A percentile compares a stretch with the other conserved stretches of the same genome.
phyloP scores from a whole-genome alignment of 495 filamentous ascomycete genomes.

The Daldinia decipiens region DNA sequence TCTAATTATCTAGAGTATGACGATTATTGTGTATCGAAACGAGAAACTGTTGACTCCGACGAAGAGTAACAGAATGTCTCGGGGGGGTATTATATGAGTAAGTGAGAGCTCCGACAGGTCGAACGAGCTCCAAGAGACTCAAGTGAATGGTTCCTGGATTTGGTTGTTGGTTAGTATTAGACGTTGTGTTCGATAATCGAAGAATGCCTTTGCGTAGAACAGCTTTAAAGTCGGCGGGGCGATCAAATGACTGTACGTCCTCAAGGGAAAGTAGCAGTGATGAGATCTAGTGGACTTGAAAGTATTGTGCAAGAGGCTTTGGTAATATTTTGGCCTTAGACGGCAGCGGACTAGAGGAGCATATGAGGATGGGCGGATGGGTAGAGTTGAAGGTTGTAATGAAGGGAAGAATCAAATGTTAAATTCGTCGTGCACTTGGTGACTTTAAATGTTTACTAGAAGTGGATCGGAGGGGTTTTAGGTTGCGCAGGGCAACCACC shows the following conservation, averaged over 20 bases:
- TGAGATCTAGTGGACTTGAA: slow-evolving; percentile 57
- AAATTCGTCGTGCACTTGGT: slow-evolving; percentile 19
- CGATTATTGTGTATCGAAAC: slow-evolving; percentile 48
- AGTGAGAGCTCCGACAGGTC: slow-evolving; percentile 56
- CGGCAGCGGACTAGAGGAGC: slow-evolving; percentile 29
- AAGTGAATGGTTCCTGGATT: slow-evolving; percentile 72
- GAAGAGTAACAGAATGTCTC: slow-evolving; percentile 63
- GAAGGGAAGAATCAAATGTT: slow-evolving; percentile 39
- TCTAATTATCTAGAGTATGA: slow-evolving; percentile 47
- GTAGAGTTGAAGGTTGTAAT: slow-evolving; percentile 32
- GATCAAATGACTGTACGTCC: slow-evolving; percentile 53
- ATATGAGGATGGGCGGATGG: slow-evolving; percentile 30
- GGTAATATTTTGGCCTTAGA: slow-evolving; percentile 14
- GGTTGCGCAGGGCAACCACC: slow-evolving; percentile 41
- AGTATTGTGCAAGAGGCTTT: slow-evolving; percentile 46
- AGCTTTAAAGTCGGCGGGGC: slow-evolving; percentile 56
- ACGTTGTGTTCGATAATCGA: slow-evolving; percentile 63
- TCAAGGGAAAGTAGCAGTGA: slow-evolving; percentile 40
- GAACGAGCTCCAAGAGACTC: slow-evolving; percentile 70
- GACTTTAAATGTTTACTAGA: slow-evolving; percentile 45
- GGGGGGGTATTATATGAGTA: slow-evolving; percentile 40
- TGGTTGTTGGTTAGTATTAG: slow-evolving; percentile 58
- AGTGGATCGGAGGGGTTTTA: slow-evolving; percentile 32
- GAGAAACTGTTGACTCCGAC: slow-evolving; percentile 48
- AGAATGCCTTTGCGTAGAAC: slow-evolving; percentile 52